Evolutionary conservation across 2,329 filamentous ascomycete species (phyloP), one percentile per base, ranked within the genome.

Genomic region (Juglanconis oblonga): DNA sequence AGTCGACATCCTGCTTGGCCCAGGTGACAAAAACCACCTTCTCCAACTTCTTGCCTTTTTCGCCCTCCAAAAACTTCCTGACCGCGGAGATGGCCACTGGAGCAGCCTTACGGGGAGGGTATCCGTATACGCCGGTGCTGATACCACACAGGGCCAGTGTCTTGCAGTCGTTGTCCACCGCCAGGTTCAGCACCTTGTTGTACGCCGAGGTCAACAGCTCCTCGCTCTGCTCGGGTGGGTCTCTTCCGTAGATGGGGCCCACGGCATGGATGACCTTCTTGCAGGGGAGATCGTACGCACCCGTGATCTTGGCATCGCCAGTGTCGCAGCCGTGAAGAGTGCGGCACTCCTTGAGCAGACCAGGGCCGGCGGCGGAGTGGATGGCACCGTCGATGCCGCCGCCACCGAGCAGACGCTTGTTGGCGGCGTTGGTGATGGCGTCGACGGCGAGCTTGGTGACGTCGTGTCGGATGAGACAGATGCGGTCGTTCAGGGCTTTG

Each of bases 351-450:
- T 78, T 69, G 24, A 87, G 65, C 0, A 98, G 83, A 0, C 74
- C 73, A 0, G 77, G 83, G 0, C 95, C 95, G 1, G 95, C 94
- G 45, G 89, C 92, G 35, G 82, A 75, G 72, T 98, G 95, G 67
- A 98, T 97, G 33, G 92, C 90, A 45, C 89, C 90, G 69, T 93
- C 89, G 14, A 98, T 92, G 40, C 95, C 95, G n/a, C 92, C 92
- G 56, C 95, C 95, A 57, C 93, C 92, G 0, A 90, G 81, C 0
- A 98, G 84, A 1, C 81, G 82, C 9, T 75, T 76, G 73, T 98
- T 98, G 49, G 95, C 94, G 1, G 95, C 94, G 72, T 98, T 98
- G 72, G 98, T 93, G 67, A 97, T 95, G 64, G 89, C 89, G 69
- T 92, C 91, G 50, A 92, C 82, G 36, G 81, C 72, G 4, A 98